Conservation (phyloP, 2,329 filamentous ascomycete genomes). For the Penicillium sp. region DNA sequence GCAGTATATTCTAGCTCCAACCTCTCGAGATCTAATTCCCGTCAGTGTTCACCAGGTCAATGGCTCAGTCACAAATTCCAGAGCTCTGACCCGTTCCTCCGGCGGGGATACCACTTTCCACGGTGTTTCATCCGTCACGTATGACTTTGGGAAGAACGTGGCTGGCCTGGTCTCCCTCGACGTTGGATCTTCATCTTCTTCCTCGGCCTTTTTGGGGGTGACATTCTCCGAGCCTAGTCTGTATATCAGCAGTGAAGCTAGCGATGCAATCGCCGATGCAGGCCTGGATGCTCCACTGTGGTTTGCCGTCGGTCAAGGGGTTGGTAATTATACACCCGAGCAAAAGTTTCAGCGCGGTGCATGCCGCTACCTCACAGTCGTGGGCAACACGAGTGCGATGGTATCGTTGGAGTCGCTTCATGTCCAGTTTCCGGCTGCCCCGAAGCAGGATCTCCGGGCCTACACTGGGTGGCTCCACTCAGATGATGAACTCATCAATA, state of each 20-base stretch:
- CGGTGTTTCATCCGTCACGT: slow-evolving; percentile 43
- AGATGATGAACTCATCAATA: slow-evolving; percentile 58
- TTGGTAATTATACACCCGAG: slow-evolving; percentile 51
- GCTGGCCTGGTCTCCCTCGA: slow-evolving; percentile 47
- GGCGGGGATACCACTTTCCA: slow-evolving; percentile 21
- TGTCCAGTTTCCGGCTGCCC: background rate
- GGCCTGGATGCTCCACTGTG: slow-evolving; percentile 58
- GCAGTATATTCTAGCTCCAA: slow-evolving; percentile 44
- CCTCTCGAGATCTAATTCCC: slow-evolving; percentile 36
- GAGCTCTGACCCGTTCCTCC: slow-evolving; percentile 22
- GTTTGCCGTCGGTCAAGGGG: slow-evolving; percentile 47
- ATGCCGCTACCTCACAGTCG: slow-evolving; percentile 55
- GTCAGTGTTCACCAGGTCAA: slow-evolving; percentile 36
- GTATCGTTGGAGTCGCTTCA: background rate
- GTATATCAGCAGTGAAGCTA: slow-evolving; percentile 55
- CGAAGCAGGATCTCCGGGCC: slow-evolving; percentile 48
- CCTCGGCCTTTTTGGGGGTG: slow-evolving; percentile 45
- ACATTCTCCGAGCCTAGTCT: slow-evolving; percentile 50
- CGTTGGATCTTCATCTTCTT: slow-evolving; percentile 31
- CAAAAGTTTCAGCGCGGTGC: slow-evolving; percentile 49
- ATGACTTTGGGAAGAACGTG: slow-evolving; percentile 50
- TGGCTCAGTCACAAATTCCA: slow-evolving; percentile 36
- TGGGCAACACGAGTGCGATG: slow-evolving; percentile 51
- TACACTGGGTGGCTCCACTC: slow-evolving; percentile 60
- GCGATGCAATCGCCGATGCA: slow-evolving; percentile 55